Conservation (phyloP, 2,329 filamentous ascomycete genomes). For the Hypoxylon sp. region DNA sequence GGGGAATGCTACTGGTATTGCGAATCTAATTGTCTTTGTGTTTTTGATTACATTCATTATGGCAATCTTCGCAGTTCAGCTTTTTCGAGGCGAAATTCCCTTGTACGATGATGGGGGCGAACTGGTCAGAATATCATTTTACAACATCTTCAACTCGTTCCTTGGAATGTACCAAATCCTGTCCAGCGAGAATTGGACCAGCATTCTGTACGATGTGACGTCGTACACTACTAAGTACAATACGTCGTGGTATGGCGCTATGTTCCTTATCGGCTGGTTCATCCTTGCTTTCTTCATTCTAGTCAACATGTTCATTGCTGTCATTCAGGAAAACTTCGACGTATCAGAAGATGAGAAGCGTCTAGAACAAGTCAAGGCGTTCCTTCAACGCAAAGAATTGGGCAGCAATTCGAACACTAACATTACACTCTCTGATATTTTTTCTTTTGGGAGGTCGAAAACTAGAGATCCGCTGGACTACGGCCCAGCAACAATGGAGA, state of each 20-base stretch:
- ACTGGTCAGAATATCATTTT: slow-evolving; percentile 80
- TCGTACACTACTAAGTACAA: slow-evolving; percentile 73
- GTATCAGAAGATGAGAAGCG: slow-evolving; percentile 99
- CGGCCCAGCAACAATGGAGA: slow-evolving; percentile 91
- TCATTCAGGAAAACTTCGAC: slow-evolving; percentile 99
- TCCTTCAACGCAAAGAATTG: slow-evolving; percentile 90
- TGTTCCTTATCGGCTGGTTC: slow-evolving; percentile 95
- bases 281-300: slow-evolving; percentile 95
- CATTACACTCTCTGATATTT: slow-evolving; percentile 80
- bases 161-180: slow-evolving; percentile 98
- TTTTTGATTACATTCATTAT: slow-evolving; percentile 95
- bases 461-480: slow-evolving; percentile 90
- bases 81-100: slow-evolving; percentile 90
- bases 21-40: slow-evolving; percentile 95
- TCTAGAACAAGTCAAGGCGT: slow-evolving; percentile 94
- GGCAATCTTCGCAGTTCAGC: slow-evolving; percentile 91
- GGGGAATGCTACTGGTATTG: slow-evolving; percentile 90
- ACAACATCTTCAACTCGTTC: slow-evolving; percentile 94
- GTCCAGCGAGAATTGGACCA: slow-evolving; percentile 97
- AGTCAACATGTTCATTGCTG: slow-evolving; percentile 99
- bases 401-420: slow-evolving; percentile 78
- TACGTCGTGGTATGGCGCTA: slow-evolving; percentile 92
- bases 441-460: slow-evolving; percentile 73
- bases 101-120: slow-evolving; percentile 72
- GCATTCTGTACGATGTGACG: slow-evolving; percentile 86